Percentiles rank a stretch among this genome's conserved stretches.
phyloP scores from a whole-genome alignment of 345 rosid species.

The Hibiscus trionum region DNA sequence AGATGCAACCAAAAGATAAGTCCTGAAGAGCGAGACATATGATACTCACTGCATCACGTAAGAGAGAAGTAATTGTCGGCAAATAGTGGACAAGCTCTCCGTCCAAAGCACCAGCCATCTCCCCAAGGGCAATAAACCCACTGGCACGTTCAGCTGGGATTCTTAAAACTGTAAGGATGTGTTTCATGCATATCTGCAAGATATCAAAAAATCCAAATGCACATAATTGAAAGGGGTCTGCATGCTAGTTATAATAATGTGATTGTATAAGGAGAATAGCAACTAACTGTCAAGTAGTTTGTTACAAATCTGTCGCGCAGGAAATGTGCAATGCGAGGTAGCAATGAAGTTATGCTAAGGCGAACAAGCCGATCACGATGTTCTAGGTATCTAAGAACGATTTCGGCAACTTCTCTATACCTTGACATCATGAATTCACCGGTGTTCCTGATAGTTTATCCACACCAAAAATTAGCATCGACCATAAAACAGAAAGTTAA shows the following conservation, averaged over 20 bases:
- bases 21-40: constrained; percentile 10
- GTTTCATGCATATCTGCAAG: constrained; percentile 92
- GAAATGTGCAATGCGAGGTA: constrained; percentile 99
- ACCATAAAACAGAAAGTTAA: not conserved
- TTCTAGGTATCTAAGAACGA: constrained; percentile 87
- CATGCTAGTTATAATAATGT: not conserved
- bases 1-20: constrained; percentile 15
- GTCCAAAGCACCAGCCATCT: constrained; percentile 99
- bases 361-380: constrained; percentile 97
- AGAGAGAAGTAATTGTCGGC: constrained; percentile 88
- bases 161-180: constrained; percentile 78
- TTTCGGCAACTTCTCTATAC: constrained; percentile 98
- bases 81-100: constrained; percentile 89
- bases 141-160: constrained; percentile 91
- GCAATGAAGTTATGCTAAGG: constrained; percentile 93
- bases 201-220: constrained; percentile 10
- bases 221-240: not conserved
- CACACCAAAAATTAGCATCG: constrained; percentile 5
- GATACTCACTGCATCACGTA: constrained; percentile 83
- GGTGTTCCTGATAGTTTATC: constrained; percentile 64
- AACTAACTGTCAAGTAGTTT: constrained; percentile 75
- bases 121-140: constrained; percentile 96
- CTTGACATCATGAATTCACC: constrained; percentile 99
- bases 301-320: constrained; percentile 95
- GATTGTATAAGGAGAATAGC: constrained; percentile 7